Conservation (phyloP, 2,329 filamentous ascomycete species). For the Microsporum audouinii region DNA sequence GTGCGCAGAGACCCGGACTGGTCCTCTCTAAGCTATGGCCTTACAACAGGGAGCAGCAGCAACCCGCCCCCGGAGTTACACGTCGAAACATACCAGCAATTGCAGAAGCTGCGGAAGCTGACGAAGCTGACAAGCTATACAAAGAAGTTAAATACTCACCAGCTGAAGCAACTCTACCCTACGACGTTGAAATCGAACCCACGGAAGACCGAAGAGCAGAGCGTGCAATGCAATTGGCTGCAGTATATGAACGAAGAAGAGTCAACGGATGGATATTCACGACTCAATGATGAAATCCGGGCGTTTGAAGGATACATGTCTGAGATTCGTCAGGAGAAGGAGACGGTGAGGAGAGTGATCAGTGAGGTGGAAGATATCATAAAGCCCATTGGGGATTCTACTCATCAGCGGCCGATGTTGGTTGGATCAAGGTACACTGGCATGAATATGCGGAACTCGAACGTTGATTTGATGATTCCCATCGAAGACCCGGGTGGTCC, state of each 20-base stretch:
- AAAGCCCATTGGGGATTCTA: conserved; percentile 18
- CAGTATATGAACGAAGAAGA: conserved; percentile 13
- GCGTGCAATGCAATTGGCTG: conserved; percentile 26
- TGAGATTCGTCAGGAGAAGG: conserved; percentile 34
- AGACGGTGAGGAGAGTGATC: conserved; percentile 19
- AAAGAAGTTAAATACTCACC: not conserved
- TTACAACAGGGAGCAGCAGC: not conserved
- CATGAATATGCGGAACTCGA: conserved; percentile 42
- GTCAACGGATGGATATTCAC: conserved; percentile 17
- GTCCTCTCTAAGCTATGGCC: not conserved
- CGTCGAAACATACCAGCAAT: not conserved
- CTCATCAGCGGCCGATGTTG: conserved; percentile 26
- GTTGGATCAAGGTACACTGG: conserved; percentile 46
- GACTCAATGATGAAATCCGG: conserved; percentile 37
- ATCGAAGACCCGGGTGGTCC: conserved; percentile 18
- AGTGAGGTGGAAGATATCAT: conserved; percentile 22
- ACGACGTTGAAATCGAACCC: not conserved
- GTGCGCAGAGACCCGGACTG: not conserved
- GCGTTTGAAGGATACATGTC: conserved; percentile 36
- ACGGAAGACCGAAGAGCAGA: not conserved
- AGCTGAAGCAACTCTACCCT: not conserved
- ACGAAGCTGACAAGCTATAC: conserved; percentile 8
- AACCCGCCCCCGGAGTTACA: not conserved
- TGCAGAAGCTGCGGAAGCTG: conserved; percentile 3
- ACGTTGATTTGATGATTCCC: conserved; percentile 42